Conservation (phyloP, 2,329 filamentous ascomycete genomes). For the Didymella glomerata region DNA sequence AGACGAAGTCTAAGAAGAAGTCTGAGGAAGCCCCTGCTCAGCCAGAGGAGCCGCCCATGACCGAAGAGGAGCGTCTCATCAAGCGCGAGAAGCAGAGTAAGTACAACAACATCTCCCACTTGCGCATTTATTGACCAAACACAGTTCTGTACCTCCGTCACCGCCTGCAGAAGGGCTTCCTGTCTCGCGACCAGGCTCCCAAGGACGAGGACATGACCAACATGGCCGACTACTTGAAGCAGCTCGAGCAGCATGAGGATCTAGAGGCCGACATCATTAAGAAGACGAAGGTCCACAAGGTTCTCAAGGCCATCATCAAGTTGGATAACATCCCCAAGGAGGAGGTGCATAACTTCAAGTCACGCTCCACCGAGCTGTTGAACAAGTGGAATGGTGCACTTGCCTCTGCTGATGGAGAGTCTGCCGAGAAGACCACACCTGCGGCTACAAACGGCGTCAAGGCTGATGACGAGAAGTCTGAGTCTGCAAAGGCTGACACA, state of each 20-base stretch:
- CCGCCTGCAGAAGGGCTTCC: conserved; percentile 91
- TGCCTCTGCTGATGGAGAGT: conserved; percentile 40
- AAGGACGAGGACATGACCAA: conserved; percentile 82
- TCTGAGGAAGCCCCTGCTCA: conserved; percentile 62
- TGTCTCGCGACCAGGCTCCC: conserved; percentile 84
- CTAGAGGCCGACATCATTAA: conserved; percentile 90
- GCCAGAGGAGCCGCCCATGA: conserved; percentile 62
- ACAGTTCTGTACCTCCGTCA: conserved; percentile 90
- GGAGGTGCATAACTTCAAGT: conserved; percentile 88
- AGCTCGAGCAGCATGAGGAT: conserved; percentile 81
- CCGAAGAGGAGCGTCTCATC: conserved; percentile 63
- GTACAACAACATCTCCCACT: conserved; percentile 14
- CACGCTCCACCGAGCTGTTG: conserved; percentile 80
- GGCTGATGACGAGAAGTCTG: conserved; percentile 49
- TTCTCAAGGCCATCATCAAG: conserved; percentile 93
- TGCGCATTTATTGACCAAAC: conserved; percentile 11
- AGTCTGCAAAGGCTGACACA: conserved; percentile 39
- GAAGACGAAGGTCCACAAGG: conserved; percentile 97
- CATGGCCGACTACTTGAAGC: conserved; percentile 79
- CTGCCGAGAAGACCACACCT: conserved; percentile 18
- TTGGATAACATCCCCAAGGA: conserved; percentile 80
- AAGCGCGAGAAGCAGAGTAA: conserved; percentile 67
- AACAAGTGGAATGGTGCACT: conserved; percentile 88
- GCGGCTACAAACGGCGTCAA: conserved; percentile 45
- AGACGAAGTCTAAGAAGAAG: conserved; percentile 63